Evolutionary conservation across 2,329 filamentous ascomycete species (phyloP).

Genomic region (Epichloe festucae): DNA sequence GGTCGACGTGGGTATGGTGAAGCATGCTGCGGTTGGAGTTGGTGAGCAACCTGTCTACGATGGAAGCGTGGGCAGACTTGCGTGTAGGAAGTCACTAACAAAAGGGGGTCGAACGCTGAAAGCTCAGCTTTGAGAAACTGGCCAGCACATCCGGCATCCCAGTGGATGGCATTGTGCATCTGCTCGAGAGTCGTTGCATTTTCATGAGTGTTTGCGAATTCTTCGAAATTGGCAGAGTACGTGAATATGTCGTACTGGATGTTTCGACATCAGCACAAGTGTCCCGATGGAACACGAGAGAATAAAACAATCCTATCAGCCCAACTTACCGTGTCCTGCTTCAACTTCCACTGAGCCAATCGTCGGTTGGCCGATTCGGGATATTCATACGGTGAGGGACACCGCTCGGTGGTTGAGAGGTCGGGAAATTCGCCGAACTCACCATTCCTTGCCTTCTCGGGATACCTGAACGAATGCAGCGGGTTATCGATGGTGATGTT

Average conservation of each 20-base stretch:
- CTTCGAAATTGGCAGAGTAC: slow-evolving; percentile 20
- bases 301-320: neutral
- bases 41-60: neutral
- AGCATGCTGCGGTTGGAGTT: slow-evolving; percentile 21
- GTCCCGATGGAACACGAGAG: too few species aligned
- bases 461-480: slow-evolving; percentile 38
- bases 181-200: slow-evolving; percentile 28
- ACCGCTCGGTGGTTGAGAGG: slow-evolving; percentile 24
- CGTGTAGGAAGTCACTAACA: slow-evolving; percentile 17
- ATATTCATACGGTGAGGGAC: slow-evolving; percentile 24
- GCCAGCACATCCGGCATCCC: slow-evolving; percentile 26
- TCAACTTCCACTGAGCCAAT: slow-evolving; percentile 22
- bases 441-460: slow-evolving; percentile 22
- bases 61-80: neutral
- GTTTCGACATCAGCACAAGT: neutral
- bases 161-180: slow-evolving; percentile 30
- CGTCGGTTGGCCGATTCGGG: slow-evolving; percentile 24
- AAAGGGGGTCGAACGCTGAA: slow-evolving; percentile 32
- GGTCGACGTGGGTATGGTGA: slow-evolving; percentile 47
- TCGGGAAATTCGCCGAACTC: slow-evolving; percentile 22
- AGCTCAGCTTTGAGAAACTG: slow-evolving; percentile 28
- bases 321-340: slow-evolving; percentile 27
- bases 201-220: slow-evolving; percentile 22
- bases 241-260: slow-evolving; percentile 28
- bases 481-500: slow-evolving; percentile 34